These are phyloP conservation scores for Aaosphaeria arxii DNA, from an alignment of 2,329 filamentous ascomycete genomes.

Conservation along the genomic window DNA sequence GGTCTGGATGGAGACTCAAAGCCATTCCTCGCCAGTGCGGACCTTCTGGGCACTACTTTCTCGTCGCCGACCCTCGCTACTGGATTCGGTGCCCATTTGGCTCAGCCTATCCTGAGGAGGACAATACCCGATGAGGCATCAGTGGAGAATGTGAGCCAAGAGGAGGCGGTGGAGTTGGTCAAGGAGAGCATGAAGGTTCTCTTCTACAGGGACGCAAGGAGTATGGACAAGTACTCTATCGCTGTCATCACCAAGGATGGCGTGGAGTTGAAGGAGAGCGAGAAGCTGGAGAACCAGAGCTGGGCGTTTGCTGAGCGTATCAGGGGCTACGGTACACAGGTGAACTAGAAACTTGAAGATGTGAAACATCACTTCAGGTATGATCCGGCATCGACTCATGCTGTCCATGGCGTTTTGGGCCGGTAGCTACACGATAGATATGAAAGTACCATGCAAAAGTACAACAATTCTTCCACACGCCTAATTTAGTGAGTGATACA, in stretches of 20 bases:
- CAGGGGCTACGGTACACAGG: constrained; percentile 88
- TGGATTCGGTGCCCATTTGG: constrained; percentile 89
- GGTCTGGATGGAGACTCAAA: constrained; percentile 73
- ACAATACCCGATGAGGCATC: constrained; percentile 81
- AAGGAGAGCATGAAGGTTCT: constrained; percentile 98
- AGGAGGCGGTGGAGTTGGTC: constrained; percentile 75
- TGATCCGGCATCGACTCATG: not conserved
- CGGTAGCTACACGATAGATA: not conserved
- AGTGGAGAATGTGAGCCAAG: constrained; percentile 67
- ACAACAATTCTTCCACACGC: no score
- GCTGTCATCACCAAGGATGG: constrained; percentile 83
- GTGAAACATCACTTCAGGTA: not conserved
- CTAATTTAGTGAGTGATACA: no score
- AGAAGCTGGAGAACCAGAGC: constrained; percentile 92
- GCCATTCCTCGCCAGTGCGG: constrained; percentile 88
- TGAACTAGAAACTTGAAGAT: not conserved
- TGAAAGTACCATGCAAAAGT: not conserved
- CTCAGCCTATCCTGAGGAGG: constrained; percentile 84
- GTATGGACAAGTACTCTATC: constrained; percentile 86
- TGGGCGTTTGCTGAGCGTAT: constrained; percentile 98
- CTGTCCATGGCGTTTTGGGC: constrained; percentile 6
- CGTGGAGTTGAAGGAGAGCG: constrained; percentile 78
- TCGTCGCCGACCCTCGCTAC: constrained; percentile 84
- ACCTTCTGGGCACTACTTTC: constrained; percentile 92
- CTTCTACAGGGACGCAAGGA: constrained; percentile 94